phyloP scores from a whole-genome alignment of 192 early-diverging fungal genomes.

The Helicostylum pulchrum region DNA sequence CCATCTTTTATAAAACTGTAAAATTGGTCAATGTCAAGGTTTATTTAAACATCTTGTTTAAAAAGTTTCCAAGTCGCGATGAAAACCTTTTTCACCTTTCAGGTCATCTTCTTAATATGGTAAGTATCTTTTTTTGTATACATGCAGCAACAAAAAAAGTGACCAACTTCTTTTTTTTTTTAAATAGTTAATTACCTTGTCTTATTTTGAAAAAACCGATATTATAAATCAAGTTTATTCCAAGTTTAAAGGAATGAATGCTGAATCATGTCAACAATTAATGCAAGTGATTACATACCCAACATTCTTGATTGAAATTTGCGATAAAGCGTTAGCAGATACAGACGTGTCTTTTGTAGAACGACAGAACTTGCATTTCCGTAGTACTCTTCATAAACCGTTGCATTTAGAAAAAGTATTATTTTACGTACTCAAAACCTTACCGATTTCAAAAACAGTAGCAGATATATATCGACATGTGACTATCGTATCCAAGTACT shows the following conservation, averaged over 20 bases:
- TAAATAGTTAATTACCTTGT: not conserved
- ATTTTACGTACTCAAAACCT: not conserved
- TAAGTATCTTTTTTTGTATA: not conserved
- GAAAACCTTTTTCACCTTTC: not conserved
- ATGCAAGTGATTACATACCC: slow-evolving; percentile 9
- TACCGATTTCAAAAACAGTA: not conserved
- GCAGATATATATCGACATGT: slow-evolving; percentile 7
- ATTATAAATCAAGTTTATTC: not conserved
- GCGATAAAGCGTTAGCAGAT: not conserved
- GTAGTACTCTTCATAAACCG: not conserved
- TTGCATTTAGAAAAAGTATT: slow-evolving; percentile 11
- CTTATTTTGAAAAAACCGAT: not conserved
- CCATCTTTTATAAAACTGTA: not conserved
- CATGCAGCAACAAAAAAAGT: too few species aligned
- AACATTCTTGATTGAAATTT: slow-evolving; percentile 1
- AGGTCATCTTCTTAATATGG: not conserved
- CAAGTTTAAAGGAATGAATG: not conserved
- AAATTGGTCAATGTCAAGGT: not conserved
- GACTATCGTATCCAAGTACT: slow-evolving; percentile 1
- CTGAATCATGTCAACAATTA: not conserved
- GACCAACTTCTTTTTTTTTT: not conserved
- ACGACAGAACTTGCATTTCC: not conserved
- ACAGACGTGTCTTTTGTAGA: not conserved
- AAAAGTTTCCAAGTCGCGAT: not conserved
- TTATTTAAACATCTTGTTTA: not conserved